Base-by-base conservation (phyloP, 352 stramenopile species). In the Phytophthora multivora region DNA sequence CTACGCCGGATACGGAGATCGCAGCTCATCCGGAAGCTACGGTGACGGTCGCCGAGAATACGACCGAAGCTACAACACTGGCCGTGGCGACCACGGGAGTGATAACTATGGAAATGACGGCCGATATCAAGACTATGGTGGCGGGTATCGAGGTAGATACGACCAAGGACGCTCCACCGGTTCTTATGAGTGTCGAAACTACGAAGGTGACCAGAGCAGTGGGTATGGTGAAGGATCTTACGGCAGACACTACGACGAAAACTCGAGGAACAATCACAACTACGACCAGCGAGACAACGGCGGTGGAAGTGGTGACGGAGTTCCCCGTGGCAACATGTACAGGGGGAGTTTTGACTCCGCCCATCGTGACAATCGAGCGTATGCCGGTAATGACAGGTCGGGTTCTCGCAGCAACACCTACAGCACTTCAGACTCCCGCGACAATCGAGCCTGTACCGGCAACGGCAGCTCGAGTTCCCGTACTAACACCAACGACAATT, bases 81-180 rank as follows among this genome's bases (percentile, higher is more conserved):
- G 35, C 31, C 28, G 45, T 23, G 12, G 12, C 12, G 16, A 18
- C 12, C 50, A 66, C 45, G n/a, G 12, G 7, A 8, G 4, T 26
- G 19, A 18, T 33, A 4, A 33, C 28, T 33, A 33, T 13, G 10
- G 42, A 12, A 18, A 15, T 11, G 26, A 59, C 13, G 36, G 2
- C 8, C 36, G 21, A 33, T 13, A 8, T 31, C 40, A 28, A 13
- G 26, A 63, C 46, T 63, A 58, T 18, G 25, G 19, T 18, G 19
- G 15, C 9, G 38, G 38, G 13, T 31, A 13, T 51, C 30, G 36
- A 15, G 25, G 39, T 4, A 36, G 57, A 65, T 47, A 59, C 28
- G 56, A 42, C 7, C 56, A 64, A 52, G 56, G 40, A 0, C 30
- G 28, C 13, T 21, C 51, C 3, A 15, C 28, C 28, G 28, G 9